A percentile compares a stretch with the other conserved stretches of the same genome.
Conservation (phyloP, 352 stramenopile genomes). For the Phytophthora fragariae region DNA sequence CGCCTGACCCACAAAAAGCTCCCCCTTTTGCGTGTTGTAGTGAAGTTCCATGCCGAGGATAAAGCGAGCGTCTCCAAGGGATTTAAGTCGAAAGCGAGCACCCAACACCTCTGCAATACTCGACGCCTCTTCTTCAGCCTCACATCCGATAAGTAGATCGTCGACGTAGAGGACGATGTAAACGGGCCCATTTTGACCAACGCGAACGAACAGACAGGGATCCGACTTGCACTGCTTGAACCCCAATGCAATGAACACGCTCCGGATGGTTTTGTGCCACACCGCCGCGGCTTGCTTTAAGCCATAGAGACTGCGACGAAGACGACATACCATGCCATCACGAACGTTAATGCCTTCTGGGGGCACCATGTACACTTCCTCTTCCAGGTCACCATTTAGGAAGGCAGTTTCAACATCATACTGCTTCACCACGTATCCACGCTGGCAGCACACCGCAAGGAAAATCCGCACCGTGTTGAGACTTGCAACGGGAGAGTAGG, state of each 20-base stretch:
- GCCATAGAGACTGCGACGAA: conserved; percentile 43
- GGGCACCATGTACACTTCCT: conserved; percentile 32
- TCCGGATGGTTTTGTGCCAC: conserved; percentile 38
- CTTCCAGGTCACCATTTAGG: conserved; percentile 40
- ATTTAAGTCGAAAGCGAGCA: conserved; percentile 23
- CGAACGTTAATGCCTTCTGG: conserved; percentile 19
- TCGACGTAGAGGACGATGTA: conserved; percentile 20
- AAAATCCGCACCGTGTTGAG: not conserved
- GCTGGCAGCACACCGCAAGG: not conserved
- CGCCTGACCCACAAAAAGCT: no score
- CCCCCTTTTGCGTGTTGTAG: no score
- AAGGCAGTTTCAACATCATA: conserved; percentile 5
- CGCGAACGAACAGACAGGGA: conserved; percentile 2
- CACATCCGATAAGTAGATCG: conserved; percentile 17
- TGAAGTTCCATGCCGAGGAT: conserved; percentile 1
- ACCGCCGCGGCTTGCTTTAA: conserved; percentile 24
- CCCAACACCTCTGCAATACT: not conserved
- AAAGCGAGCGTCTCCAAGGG: conserved; percentile 6
- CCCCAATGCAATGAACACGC: not conserved
- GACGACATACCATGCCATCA: conserved; percentile 31
- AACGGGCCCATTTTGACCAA: not conserved
- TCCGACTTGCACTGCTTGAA: conserved; percentile 12
- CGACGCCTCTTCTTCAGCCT: not conserved
- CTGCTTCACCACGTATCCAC: not conserved
- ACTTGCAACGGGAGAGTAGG: not conserved